Evolutionary conservation across 257 asterid species (phyloP).

Genomic region (Lycium barbarum): DNA sequence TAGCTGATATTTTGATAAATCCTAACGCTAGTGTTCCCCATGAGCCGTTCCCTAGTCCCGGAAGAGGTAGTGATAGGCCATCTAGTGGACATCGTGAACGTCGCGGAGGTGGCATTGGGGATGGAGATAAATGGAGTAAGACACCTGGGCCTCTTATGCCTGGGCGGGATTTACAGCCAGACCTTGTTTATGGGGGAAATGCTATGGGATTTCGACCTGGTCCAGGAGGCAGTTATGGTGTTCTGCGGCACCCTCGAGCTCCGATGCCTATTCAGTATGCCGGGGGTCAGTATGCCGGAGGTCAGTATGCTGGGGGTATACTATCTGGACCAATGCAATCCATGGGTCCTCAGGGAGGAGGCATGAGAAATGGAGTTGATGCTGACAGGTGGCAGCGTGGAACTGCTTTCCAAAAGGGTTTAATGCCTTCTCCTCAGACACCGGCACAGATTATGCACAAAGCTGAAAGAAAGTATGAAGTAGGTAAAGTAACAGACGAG

Average conservation of each 20-base stretch:
- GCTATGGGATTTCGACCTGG: constrained; percentile 57
- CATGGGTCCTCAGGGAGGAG: constrained; percentile 62
- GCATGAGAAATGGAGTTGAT: constrained; percentile 69
- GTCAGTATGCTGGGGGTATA: constrained; percentile 45
- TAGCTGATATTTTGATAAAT: constrained; percentile 52
- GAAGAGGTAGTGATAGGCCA: constrained; percentile 63
- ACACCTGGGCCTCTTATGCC: constrained; percentile 55
- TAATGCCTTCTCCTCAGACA: constrained; percentile 81
- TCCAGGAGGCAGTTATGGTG: constrained; percentile 71
- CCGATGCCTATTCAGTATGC: constrained; percentile 58
- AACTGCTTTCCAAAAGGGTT: constrained; percentile 72
- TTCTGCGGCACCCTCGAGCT: constrained; percentile 62
- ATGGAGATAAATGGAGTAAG: constrained; percentile 77
- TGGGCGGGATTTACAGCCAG: constrained; percentile 60
- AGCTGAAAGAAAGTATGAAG: constrained; percentile 85
- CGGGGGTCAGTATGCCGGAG: constrained; percentile 37
- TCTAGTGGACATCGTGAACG: constrained; percentile 63
- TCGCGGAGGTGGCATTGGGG: constrained; percentile 62
- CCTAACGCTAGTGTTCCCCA: constrained; percentile 43
- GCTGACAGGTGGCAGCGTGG: constrained; percentile 94
- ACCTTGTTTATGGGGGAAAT: constrained; percentile 50
- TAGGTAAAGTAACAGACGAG: constrained; percentile 84
- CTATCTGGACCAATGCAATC: constrained; percentile 76
- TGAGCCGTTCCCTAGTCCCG: constrained; percentile 57
- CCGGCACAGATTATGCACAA: constrained; percentile 74